A percentile compares a stretch with the other conserved stretches of the same genome.
Conservation (phyloP, 805 yeast species). For the Metschnikowia henanensis region DNA sequence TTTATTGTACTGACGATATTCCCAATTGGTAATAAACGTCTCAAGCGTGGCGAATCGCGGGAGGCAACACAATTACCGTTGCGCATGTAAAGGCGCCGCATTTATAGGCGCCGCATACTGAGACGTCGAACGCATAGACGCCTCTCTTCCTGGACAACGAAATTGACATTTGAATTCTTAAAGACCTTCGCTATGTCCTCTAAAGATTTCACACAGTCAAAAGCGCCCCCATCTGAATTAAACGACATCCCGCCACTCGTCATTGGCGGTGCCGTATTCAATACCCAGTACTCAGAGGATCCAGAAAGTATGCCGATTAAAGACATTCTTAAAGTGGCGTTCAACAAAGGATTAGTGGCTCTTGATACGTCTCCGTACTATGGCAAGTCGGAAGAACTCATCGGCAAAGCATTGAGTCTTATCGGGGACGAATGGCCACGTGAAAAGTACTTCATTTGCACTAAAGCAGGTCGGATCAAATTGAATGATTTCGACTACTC, state of each 20-base stretch:
- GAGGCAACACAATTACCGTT: not conserved
- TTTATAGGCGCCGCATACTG: too few species aligned
- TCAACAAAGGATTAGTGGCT: slow-evolving; percentile 68
- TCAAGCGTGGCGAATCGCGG: slow-evolving; percentile 1
- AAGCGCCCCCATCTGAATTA: slow-evolving; percentile 22
- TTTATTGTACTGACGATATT: not conserved
- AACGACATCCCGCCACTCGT: slow-evolving; percentile 55
- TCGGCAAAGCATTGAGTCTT: slow-evolving; percentile 61
- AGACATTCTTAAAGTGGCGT: slow-evolving; percentile 58
- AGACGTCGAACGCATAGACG: too few species aligned
- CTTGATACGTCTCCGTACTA: slow-evolving; percentile 93
- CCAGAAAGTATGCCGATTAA: slow-evolving; percentile 60
- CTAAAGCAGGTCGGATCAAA: slow-evolving; percentile 81
- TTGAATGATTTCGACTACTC: slow-evolving; percentile 76
- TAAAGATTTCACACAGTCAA: slow-evolving; percentile 7
- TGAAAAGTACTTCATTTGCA: slow-evolving; percentile 65
- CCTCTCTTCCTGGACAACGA: too few species aligned
- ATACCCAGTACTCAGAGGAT: slow-evolving; percentile 71
- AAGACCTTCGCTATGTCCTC: slow-evolving; percentile 4
- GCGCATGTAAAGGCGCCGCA: not conserved
- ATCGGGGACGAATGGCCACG: slow-evolving; percentile 44
- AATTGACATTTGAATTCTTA: not conserved
- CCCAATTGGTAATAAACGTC: not conserved
- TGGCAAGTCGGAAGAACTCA: slow-evolving; percentile 78
- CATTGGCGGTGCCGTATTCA: slow-evolving; percentile 89